These are phyloP conservation scores for Globisporangium cystogenes DNA, from an alignment of 352 stramenopile species.

Conservation along the genomic window DNA sequence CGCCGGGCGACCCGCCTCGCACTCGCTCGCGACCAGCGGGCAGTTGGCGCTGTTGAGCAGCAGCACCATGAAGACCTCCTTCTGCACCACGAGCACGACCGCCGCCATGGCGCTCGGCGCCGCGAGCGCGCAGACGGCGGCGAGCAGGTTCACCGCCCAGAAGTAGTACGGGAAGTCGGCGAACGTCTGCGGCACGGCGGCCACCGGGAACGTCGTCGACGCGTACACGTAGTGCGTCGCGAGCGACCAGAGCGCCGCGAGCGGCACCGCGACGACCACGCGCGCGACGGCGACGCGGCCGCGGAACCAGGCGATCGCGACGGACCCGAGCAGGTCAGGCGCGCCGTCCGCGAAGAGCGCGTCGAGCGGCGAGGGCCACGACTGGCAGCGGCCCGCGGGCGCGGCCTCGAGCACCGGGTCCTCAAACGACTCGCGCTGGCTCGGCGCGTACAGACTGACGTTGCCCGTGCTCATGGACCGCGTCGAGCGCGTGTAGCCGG, in stretches of 20 bases:
- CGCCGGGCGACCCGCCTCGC: constrained; percentile 12
- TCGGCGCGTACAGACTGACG: constrained; percentile 13
- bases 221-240: constrained; percentile 16
- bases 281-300: constrained; percentile 22
- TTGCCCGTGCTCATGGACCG: constrained; percentile 17
- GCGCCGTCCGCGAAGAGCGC: constrained; percentile 22
- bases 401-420: constrained; percentile 20
- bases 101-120: constrained; percentile 23
- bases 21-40: constrained; percentile 14
- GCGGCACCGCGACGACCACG: constrained; percentile 11
- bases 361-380: constrained; percentile 17
- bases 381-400: not conserved
- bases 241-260: constrained; percentile 29
- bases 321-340: constrained; percentile 16
- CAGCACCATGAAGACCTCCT: constrained; percentile 29
- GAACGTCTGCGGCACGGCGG: constrained; percentile 21
- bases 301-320: constrained; percentile 19
- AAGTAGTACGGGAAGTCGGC: constrained; percentile 27
- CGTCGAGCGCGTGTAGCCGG: constrained; percentile 26
- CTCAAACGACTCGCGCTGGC: constrained; percentile 30
- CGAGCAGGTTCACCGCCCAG: constrained; percentile 29
- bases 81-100: constrained; percentile 30
- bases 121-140: constrained; percentile 22
- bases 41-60: constrained; percentile 38
- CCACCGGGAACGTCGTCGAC: constrained; percentile 25